Evolutionary conservation across 176 grass and related monocot genomes (phyloP), one percentile per base, ranked within the genome.

Genomic region (Triticum monococcum): DNA sequence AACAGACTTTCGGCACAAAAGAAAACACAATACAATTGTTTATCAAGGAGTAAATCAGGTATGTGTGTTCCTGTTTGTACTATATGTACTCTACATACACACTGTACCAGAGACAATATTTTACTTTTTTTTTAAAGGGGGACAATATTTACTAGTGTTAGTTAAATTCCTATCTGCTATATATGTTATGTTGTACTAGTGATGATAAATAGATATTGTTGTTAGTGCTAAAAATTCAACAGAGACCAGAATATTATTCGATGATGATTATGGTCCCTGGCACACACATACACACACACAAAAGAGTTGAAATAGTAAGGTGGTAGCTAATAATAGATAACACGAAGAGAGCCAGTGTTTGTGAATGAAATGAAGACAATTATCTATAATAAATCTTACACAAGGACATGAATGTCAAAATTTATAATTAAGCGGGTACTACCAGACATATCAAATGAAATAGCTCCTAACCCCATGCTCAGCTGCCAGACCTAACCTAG

Each of bases 141-240:
- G 22, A 32, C 17, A 41, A 63, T 77, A 43, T 70, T 78, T 32
- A 62, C 10, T 62, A 38, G 9, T 59, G 64, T 28, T 22, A 61
- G 31, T 59, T 78, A 46, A 54, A 84, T 78, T 5, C 26, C n/a
- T 38, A 38, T 50, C 25, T 68, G 20, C 38, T 70, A 59, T 33
- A 80, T 23, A 85, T 48, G 52, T 32, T 83, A 36, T 79, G 7
- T 30, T 79, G 75, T 46, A 72, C 30, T 79, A 83, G 5, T 30
- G 31, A 76, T 60, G 22, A 50, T 18, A 23, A 30, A 78, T 78
- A 16, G 8, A 25, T 23, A 68, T 75, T 22, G 11, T 36, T 30
- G 20, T 32, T 68, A 37, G 12, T 63, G 14, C 71, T 66, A 46
- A 33, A 75, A 71, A 50, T 28, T 89, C 26, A 81, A 86, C 5